Evolutionary conservation across 495 filamentous ascomycete genomes (phyloP).

Genomic region (Penicillium subrubescens): DNA sequence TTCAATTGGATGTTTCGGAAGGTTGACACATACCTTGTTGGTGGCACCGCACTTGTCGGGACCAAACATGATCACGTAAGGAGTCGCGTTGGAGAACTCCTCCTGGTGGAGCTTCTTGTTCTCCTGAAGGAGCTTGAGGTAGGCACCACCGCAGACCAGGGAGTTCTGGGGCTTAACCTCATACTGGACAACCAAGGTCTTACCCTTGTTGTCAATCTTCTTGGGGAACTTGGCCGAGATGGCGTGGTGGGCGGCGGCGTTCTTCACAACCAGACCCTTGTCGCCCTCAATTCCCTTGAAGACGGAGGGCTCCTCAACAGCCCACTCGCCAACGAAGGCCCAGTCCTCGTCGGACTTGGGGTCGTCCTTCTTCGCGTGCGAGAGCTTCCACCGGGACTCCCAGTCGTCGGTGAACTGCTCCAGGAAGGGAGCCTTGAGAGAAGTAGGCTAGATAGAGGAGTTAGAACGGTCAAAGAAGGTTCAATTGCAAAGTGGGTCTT

Average conservation of each 20-base stretch:
- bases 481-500: constrained; percentile 5
- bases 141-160: constrained; percentile 97
- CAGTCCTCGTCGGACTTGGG: constrained; percentile 88
- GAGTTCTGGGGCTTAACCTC: constrained; percentile 99
- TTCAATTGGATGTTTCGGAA: not conserved
- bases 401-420: constrained; percentile 98
- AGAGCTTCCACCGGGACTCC: constrained; percentile 88
- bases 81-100: constrained; percentile 96
- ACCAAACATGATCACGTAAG: constrained; percentile 99
- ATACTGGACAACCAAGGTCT: constrained; percentile 96
- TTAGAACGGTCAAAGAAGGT: constrained; percentile 19
- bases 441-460: constrained; percentile 64
- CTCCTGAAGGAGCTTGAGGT: constrained; percentile 98
- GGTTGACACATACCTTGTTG: constrained; percentile 73
- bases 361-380: constrained; percentile 95
- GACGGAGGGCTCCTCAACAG: constrained; percentile 91
- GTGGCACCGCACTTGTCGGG: constrained; percentile 99
- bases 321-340: constrained; percentile 96
- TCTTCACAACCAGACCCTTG: constrained; percentile 96
- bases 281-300: constrained; percentile 95
- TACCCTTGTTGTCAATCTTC: constrained; percentile 95
- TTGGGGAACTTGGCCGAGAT: constrained; percentile 99
- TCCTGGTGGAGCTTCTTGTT: constrained; percentile 96
- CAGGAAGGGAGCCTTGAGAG: constrained; percentile 88
- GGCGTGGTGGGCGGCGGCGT: constrained; percentile 94